Evolutionary conservation across 2,329 filamentous ascomycete species (phyloP), one percentile per base, ranked within the genome.

Genomic region (Scleromitrula shiraiana): DNA sequence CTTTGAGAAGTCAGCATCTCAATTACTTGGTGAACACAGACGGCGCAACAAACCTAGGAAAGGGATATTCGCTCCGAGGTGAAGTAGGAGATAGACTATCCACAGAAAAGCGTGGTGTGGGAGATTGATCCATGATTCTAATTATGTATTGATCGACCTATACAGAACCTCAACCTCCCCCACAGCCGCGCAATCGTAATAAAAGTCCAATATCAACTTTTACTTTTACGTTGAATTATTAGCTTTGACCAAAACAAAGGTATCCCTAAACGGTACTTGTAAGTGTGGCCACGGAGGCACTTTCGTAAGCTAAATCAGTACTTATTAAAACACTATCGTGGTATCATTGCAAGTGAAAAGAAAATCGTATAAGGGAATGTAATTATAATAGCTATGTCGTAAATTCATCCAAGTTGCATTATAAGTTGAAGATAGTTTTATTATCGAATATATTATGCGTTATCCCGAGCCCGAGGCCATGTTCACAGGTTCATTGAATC

Each of bases 41-140:
- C 20, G 22, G 12, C 44, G 19, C n/a, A 39, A 54, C 58, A 44
- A 39, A 65, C 74, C 78, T 66, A 7, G 74, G 72, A 74, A 84
- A 67, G 64, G 77, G 68, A 72, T 70, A 76, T 57, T 73, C 69
- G 47, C 64, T 62, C 32, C 60, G 63, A 45, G 42, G 71, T 65
- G 50, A 71, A 68, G 44, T 46, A 42, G 23, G 62, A 24, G 70
- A 68, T 55, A 71, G 63, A 63, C 68, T 75, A 59, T 76, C 73
- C 46, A 68, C 62, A 49, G 74, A 75, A 52, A 60, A 65, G 58
- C 69, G 67, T 42, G 67, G 65, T 41, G 65, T 64, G 52, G 69
- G 62, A 49, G 68, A 69, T 53, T 37, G 39, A 32, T 70, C 67
- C 67, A 69, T 69, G 46, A 49, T 59, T 50, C 30, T 29, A 30